Base-by-base conservation (phyloP, 306 rosid species). In the Vicia faba region DNA sequence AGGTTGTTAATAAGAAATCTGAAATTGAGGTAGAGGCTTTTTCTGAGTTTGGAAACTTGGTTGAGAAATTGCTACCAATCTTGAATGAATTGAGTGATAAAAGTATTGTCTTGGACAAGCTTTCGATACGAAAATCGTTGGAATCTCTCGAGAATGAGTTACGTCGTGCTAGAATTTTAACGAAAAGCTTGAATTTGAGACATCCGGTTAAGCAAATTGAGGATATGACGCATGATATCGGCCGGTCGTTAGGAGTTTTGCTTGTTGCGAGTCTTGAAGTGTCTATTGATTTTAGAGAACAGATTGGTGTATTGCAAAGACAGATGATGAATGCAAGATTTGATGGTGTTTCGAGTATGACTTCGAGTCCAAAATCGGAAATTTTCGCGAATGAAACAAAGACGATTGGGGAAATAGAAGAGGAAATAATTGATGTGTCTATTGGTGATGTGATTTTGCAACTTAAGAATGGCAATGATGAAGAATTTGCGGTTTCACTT, bases 201-300 rank as follows among this genome's bases (percentile, higher is more conserved):
- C 69, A 81, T 25, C 80, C 77, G 0, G 16, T 69, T 40, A 82
- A 75, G 75, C 89, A 83, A 54, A 68, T 82, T 9, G 96, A 86
- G 84, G 77, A 79, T 60, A 59, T 85, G 48, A 85, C 85, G 28
- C 91, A 85, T 79, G 91, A 80, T 82, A 79, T 91, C 2, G 96
- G 96, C 15, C 83, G 97, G 66, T 85, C 97, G 4, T 70, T 86
- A 39, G 97, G 97, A 55, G 81, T 91, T 43, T 78, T 91, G 14
- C 77, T 88, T 64, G 82, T 83, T 49, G 86, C 88, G 8, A 82
- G 89, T 64, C 80, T 83, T 41, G 89, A 85, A 62, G 85, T 79
- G 29, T 88, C 88, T 5, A 18, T 72, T 1, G 82, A 85, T 29
- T 85, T 85, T 51, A 82, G 85, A 81, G 87, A 80, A 57, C 82